A percentile compares a stretch with the other conserved stretches of the same genome.
Evolutionary conservation across 179 eudicot species (phyloP).

Genomic region (Sideroxylon spinosum): DNA sequence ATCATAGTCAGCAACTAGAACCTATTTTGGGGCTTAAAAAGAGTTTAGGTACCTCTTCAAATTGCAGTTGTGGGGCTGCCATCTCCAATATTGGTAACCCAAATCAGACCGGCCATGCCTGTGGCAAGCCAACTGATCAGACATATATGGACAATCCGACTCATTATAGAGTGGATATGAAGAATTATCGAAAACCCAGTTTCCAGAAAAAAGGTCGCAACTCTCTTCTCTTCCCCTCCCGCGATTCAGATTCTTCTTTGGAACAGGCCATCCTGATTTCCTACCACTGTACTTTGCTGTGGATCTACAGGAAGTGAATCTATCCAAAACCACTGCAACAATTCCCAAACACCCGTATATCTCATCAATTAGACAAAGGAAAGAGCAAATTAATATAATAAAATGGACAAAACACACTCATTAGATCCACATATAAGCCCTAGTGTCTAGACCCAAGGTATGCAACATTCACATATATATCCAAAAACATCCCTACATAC

Average conservation of each 20-base stretch:
- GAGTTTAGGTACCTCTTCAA: slow-evolving; percentile 57
- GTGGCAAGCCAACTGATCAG: slow-evolving; percentile 91
- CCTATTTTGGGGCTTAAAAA: neutral
- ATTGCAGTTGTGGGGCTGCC: slow-evolving; percentile 87
- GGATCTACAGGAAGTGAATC: slow-evolving; percentile 59
- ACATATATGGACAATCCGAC: slow-evolving; percentile 86
- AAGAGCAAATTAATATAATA: slow-evolving; percentile 7
- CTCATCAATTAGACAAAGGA: slow-evolving; percentile 6
- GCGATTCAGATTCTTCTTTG: slow-evolving; percentile 21
- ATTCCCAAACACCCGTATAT: slow-evolving; percentile 9
- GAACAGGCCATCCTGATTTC: slow-evolving; percentile 34
- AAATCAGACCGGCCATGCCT: slow-evolving; percentile 86
- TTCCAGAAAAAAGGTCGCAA: slow-evolving; percentile 80
- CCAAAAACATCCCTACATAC: neutral
- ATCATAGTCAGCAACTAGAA: neutral
- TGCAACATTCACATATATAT: neutral
- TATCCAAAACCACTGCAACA: slow-evolving; percentile 59
- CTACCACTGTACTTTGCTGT: slow-evolving; percentile 63
- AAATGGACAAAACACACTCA: slow-evolving; percentile 9
- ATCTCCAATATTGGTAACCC: slow-evolving; percentile 72
- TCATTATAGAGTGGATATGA: slow-evolving; percentile 80
- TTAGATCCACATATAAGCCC: neutral
- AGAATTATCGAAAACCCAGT: slow-evolving; percentile 72
- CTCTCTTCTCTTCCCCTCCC: slow-evolving; percentile 25
- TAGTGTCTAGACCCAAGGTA: neutral